Conservation (phyloP, 768 basidiomycete genomes). For the Auricularia sp. region DNA sequence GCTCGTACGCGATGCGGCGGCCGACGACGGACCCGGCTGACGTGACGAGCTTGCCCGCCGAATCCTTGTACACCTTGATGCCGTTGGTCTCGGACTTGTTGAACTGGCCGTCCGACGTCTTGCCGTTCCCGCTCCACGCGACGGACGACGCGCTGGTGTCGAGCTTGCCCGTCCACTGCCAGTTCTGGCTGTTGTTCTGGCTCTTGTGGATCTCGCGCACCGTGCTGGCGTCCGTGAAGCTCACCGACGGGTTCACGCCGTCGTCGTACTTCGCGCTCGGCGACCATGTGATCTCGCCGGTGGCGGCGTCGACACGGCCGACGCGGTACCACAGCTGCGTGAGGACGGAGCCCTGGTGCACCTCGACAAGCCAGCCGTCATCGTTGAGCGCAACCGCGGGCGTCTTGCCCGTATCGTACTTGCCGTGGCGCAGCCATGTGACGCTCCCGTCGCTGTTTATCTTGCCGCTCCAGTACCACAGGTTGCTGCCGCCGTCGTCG, state of each 20-base stretch:
- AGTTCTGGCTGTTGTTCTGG: not conserved
- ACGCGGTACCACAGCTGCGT: not conserved
- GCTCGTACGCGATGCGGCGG: not conserved
- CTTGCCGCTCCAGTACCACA: slow-evolving; percentile 4
- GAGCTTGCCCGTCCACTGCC: not conserved
- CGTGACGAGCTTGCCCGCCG: not conserved
- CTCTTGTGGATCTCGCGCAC: slow-evolving; percentile 2
- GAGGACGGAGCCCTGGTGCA: not conserved
- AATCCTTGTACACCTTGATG: not conserved
- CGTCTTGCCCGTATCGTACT: not conserved
- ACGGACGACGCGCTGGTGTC: not conserved
- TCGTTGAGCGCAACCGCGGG: not conserved
- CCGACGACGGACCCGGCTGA: not conserved
- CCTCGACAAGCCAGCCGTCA: slow-evolving; percentile 1
- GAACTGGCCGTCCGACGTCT: not conserved
- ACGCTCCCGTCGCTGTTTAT: not conserved
- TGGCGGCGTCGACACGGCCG: not conserved
- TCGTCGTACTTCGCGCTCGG: not conserved
- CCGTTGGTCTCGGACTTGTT: not conserved
- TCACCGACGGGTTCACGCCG: not conserved
- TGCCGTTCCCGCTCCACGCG: not conserved
- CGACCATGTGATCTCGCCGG: not conserved
- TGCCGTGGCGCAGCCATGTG: not conserved
- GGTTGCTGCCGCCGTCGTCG: slow-evolving; percentile 1
- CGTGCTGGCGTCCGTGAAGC: not conserved